Evolutionary conservation across 768 basidiomycete species (phyloP), one percentile per base, ranked within the genome.

Genomic region (Lactarius pseudohatsudake): DNA sequence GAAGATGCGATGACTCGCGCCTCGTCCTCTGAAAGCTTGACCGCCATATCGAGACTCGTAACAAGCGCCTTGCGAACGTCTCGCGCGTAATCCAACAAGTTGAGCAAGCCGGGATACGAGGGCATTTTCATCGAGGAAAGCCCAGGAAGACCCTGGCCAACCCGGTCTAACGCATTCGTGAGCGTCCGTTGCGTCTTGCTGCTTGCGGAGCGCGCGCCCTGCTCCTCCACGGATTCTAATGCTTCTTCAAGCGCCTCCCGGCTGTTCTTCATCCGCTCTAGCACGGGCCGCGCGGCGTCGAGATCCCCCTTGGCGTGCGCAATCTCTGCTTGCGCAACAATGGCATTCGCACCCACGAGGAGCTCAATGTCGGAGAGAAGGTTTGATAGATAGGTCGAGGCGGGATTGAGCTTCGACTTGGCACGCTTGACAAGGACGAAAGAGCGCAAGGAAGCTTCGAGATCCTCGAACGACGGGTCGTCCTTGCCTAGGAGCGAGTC

Each of bases 351-450:
- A 13, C 86, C 81, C 4, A 91, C 90, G 65, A 99, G 86, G 30
- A 97, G 79, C 69, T 94, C 92, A 59, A 99, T 81, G 75, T 99
- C 96, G 59, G 87, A 81, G 66, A 99, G 84, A n/a, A 98, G 83
- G 74, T 96, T 89, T 71, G 84, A 84, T 59, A 99, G 85, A 78
- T 96, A 99, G 16, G 94, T 96, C 67, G 91, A 86, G 15, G 89
- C 95, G 18, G 97, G 97, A 28, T 91, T 88, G 54, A 99, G 88
- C 79, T 98, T 99, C 56, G 94, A 96, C 78, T 93, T 94, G n/a
- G 90, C 84, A 32, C 97, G 89, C 80, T 98, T 98, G 78, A 89
- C 87, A 68, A 98, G 88, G 13, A 99, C 95, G 76, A 99, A 99
- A 0, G 93, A 94, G 20, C 96, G 88, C 41, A 99, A 81, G 0